These are phyloP conservation scores for Fusarium sp. DNA, from an alignment of 2,329 filamentous ascomycete genomes.

Conservation along the genomic window DNA sequence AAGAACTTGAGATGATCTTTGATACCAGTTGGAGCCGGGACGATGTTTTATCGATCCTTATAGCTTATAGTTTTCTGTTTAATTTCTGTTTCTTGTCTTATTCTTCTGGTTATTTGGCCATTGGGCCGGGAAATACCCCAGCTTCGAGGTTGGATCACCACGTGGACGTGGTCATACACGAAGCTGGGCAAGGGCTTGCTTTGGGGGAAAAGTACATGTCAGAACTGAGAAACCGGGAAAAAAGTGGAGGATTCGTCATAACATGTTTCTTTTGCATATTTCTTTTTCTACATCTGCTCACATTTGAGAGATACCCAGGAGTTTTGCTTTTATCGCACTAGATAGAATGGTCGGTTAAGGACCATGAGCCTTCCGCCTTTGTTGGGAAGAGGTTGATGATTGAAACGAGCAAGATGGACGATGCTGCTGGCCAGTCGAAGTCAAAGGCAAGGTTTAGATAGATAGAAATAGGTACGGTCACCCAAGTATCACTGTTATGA, in stretches of 20 bases:
- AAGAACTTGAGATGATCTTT: constrained; percentile 44
- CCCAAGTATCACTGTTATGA: constrained; percentile 38
- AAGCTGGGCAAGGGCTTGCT: constrained; percentile 14
- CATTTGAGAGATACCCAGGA: constrained; percentile 48
- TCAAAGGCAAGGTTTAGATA: constrained; percentile 44
- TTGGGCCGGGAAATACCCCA: constrained; percentile 31
- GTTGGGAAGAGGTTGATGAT: constrained; percentile 43
- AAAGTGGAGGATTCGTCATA: constrained; percentile 20
- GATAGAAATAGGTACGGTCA: constrained; percentile 47
- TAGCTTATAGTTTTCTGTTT: constrained; percentile 40
- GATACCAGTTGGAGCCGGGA: constrained; percentile 44
- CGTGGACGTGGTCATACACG: constrained; percentile 7
- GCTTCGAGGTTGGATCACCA: constrained; percentile 9
- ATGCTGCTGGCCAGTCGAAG: constrained; percentile 48
- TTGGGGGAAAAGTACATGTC: constrained; percentile 31
- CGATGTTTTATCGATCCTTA: constrained; percentile 23
- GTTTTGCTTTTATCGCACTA: constrained; percentile 44
- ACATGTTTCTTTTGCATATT: constrained; percentile 18
- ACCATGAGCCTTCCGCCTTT: constrained; percentile 42
- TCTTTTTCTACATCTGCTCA: constrained; percentile 45
- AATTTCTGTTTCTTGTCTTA: constrained; percentile 33
- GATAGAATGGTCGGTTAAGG: constrained; percentile 45
- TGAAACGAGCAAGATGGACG: constrained; percentile 49
- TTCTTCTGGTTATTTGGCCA: constrained; percentile 14
- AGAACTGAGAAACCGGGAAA: constrained; percentile 15